A percentile compares a stretch with the other conserved stretches of the same genome.
Conservation (phyloP, 192 early-diverging fungal genomes). For the Umbelopsis sp. region DNA sequence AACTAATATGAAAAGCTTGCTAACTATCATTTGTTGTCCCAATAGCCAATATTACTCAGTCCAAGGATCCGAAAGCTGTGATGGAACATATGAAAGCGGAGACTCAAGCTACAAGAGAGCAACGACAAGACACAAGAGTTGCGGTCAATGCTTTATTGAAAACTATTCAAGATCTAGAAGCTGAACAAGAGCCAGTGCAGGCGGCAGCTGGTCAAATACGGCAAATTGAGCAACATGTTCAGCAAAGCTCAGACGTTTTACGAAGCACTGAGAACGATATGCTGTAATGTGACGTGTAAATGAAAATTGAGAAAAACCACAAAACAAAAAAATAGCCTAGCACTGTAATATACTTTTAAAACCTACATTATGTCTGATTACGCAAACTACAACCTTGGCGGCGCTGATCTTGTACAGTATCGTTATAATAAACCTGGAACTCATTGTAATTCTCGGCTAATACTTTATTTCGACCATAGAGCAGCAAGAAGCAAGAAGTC, state of each 20-base stretch:
- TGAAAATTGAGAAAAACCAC: slow-evolving; percentile 1
- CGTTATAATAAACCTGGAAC: not conserved
- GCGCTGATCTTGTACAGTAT: slow-evolving; percentile 17
- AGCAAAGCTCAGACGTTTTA: not conserved
- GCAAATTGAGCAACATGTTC: not conserved
- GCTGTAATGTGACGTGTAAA: slow-evolving; percentile 16
- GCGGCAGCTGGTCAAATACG: not conserved
- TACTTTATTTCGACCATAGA: slow-evolving; percentile 16
- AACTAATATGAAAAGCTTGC: not conserved
- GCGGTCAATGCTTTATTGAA: not conserved
- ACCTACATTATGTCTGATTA: slow-evolving; percentile 17
- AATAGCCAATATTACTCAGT: not conserved
- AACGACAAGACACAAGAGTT: not conserved
- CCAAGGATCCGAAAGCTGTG: not conserved
- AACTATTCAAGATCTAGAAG: not conserved
- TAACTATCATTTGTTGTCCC: too few relatives aligned
- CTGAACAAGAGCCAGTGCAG: not conserved
- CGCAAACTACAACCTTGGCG: slow-evolving; percentile 20
- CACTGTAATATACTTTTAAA: not conserved
- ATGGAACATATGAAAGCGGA: slow-evolving; percentile 10
- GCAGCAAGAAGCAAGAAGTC: slow-evolving; percentile 70
- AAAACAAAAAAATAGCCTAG: slow-evolving; percentile 5
- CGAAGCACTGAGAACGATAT: not conserved
- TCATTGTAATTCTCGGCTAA: not conserved
- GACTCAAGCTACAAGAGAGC: slow-evolving; percentile 2